phyloP scores from a whole-genome alignment of 2,329 filamentous ascomycete species.

The Colletotrichum acutatum region DNA sequence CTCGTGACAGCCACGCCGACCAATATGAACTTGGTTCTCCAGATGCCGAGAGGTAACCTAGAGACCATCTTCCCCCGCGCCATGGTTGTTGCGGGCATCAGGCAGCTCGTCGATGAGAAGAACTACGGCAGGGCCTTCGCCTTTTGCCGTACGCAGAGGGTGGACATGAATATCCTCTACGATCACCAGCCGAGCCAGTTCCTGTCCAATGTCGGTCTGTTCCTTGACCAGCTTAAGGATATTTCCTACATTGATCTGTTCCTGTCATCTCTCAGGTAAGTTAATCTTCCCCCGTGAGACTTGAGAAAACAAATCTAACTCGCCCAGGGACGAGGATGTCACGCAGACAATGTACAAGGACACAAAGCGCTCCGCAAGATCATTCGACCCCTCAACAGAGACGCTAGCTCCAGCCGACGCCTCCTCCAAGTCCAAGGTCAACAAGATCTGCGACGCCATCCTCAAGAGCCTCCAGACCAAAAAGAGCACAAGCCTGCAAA shows the following conservation, averaged over 20 bases:
- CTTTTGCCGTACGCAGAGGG: constrained; percentile 89
- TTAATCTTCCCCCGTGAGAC: background rate
- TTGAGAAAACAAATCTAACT: constrained; percentile 39
- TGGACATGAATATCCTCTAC: constrained; percentile 97
- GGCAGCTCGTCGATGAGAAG: constrained; percentile 80
- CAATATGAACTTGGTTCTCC: constrained; percentile 84
- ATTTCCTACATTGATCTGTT: constrained; percentile 90
- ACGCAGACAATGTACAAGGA: constrained; percentile 94
- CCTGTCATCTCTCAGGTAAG: constrained; percentile 82
- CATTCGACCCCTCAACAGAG: constrained; percentile 27
- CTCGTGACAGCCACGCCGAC: constrained; percentile 92
- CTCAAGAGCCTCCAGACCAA: constrained; percentile 72
- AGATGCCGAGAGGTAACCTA: constrained; percentile 95
- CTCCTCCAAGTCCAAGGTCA: constrained; percentile 72
- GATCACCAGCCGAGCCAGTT: constrained; percentile 93
- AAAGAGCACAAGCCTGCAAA: constrained; percentile 79
- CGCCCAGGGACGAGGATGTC: constrained; percentile 83
- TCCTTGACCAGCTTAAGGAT: constrained; percentile 86
- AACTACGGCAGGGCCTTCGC: constrained; percentile 88
- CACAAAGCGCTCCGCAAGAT: constrained; percentile 64
- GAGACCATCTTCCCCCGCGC: constrained; percentile 95
- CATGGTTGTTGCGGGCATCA: constrained; percentile 90
- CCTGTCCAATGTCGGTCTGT: constrained; percentile 77
- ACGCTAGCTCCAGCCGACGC: constrained; percentile 31
- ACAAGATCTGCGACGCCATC: constrained; percentile 88